Base-by-base conservation (phyloP, 176 grass and related monocot genomes). In the Rhynchospora breviuscula region DNA sequence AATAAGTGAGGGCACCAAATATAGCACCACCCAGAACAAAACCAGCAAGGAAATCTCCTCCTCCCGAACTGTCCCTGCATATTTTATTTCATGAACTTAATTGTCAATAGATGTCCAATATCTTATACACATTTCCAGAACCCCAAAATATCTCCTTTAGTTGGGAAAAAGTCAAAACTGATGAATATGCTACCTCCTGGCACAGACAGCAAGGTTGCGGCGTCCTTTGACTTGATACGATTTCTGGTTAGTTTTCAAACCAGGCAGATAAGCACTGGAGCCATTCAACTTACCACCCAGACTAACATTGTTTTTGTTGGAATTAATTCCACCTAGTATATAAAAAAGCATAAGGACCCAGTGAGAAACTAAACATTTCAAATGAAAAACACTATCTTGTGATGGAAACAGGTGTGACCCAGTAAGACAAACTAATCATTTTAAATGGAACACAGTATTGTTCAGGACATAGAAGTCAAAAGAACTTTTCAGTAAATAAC, bases 11-110 rank as follows among this genome's bases (percentile, higher is more conserved):
- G 19, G 88, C 79, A 63, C 88, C 88, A 65, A 86, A 84, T 59
- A 90, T 65, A 19, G 85, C 88, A 79, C 88, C 88, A 64, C 88
- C 88, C 23, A 90, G 79, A 75, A 87, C 75, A 72, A 90, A 90
- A 13, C 88, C 88, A 72, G 88, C 81, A 63, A 90, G 43, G 71
- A 90, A 90, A 56, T 90, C 85, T 60, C 88, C 88, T 74, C 88
- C 81, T 75, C 85, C 79, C 3, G 88, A 87, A 84, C 72, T 81
- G 64, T 90, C 63, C 23, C 81, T 87, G 85, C 45, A 84, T 58
- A 79, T 69, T 84, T 59, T 40, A 19, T 56, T 63, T 76, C 35
- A 78, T 45, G 22, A 26, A 72, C 48, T 44, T 63, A 74, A 15
- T 71, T 15, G 18, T 21, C 48, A 57, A 78, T 33, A 79, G 49